phyloP scores from a whole-genome alignment of 2,329 filamentous ascomycete species.

The Microsporum audouinii region DNA sequence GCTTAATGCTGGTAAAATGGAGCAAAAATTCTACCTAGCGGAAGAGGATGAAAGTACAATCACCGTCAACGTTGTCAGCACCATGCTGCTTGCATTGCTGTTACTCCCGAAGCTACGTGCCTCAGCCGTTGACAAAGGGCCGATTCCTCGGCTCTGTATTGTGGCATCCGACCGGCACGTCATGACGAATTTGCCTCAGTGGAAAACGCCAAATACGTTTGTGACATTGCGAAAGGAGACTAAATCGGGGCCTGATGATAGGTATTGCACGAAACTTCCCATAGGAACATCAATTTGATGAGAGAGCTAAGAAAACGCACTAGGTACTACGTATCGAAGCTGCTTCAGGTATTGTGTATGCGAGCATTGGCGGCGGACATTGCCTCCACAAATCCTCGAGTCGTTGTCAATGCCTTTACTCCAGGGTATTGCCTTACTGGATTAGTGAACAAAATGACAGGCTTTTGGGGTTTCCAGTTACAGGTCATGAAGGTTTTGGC shows the following conservation, averaged over 20 bases:
- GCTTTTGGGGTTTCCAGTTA: neutral
- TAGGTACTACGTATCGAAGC: neutral
- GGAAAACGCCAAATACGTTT: neutral
- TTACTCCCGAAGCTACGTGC: conserved; percentile 28
- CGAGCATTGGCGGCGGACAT: neutral
- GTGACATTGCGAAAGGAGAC: neutral
- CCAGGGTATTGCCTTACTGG: neutral
- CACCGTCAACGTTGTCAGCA: conserved; percentile 32
- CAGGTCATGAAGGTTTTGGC: conserved; percentile 19
- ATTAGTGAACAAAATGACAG: neutral
- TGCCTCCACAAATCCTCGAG: neutral
- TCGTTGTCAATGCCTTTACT: neutral
- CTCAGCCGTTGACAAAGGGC: conserved; percentile 9
- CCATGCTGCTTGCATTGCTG: conserved; percentile 25
- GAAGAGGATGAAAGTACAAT: conserved; percentile 32
- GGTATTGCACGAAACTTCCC: neutral
- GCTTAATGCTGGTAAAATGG: conserved; percentile 29
- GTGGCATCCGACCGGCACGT: neutral
- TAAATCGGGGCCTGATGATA: neutral
- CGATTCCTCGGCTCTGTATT: neutral
- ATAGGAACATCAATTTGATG: neutral
- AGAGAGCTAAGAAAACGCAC: neutral
- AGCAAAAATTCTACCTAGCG: conserved; percentile 16
- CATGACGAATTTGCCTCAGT: neutral
- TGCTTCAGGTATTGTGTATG: neutral